Conservation (phyloP, 1,284 basidiomycete genomes). For the Pisolithus thermaeus region DNA sequence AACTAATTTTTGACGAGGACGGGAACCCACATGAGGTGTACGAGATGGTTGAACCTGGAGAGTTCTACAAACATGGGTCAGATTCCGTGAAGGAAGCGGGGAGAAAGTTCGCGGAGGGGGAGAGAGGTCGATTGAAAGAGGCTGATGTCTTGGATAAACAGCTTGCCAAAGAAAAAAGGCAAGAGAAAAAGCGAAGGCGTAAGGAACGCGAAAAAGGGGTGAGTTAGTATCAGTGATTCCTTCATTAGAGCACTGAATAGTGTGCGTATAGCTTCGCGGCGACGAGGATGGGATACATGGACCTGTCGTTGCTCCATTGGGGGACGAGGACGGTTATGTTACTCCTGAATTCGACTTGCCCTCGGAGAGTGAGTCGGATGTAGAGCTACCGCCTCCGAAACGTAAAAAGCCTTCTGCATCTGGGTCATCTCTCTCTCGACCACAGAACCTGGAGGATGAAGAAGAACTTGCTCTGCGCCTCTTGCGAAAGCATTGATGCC, state of each 20-base stretch:
- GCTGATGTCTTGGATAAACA: constrained; percentile 75
- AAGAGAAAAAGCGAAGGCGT: constrained; percentile 87
- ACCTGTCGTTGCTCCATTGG: constrained; percentile 28
- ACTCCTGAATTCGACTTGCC: constrained; percentile 68
- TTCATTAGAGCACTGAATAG: constrained; percentile 5
- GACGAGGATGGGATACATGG: constrained; percentile 13
- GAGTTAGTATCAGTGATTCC: constrained; percentile 19
- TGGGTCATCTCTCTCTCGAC: constrained; percentile 5
- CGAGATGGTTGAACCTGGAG: constrained; percentile 70
- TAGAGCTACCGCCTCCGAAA: constrained; percentile 35
- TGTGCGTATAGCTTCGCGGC: constrained; percentile 17
- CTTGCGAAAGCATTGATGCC: constrained; percentile 22
- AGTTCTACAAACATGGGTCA: constrained; percentile 54
- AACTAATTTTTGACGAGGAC: constrained; percentile 82
- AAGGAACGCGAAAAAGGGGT: constrained; percentile 65
- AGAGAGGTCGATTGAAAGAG: constrained; percentile 65
- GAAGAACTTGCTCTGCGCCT: constrained; percentile 47
- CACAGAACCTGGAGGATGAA: constrained; percentile 39
- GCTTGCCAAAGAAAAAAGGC: constrained; percentile 82
- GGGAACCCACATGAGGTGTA: constrained; percentile 78
- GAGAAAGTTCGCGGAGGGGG: constrained; percentile 63
- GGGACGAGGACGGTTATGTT: constrained; percentile 60
- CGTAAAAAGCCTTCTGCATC: constrained; percentile 25
- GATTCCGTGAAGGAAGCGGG: constrained; percentile 66
- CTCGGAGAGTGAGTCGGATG: constrained; percentile 40